Percentiles rank a stretch among this genome's conserved stretches.
phyloP scores from a whole-genome alignment of 2,329 filamentous ascomycete species.

The Xenosphaeropsis pyriputrescens region DNA sequence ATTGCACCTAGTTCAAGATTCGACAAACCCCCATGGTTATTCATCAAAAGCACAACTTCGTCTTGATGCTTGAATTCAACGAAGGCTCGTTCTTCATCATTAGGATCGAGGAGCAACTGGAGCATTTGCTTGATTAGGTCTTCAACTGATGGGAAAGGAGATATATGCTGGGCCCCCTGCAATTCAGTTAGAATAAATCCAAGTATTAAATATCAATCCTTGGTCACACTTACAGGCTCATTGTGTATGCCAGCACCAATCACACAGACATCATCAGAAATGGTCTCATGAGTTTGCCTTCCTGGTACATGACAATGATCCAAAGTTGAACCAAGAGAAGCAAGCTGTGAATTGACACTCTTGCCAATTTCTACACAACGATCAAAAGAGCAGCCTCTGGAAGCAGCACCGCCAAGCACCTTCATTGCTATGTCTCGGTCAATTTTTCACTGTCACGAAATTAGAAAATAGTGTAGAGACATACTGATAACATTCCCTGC shows the following conservation, averaged over 20 bases:
- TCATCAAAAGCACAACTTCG: conserved; percentile 11
- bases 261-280: conserved; percentile 20
- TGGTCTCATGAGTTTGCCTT: conserved; percentile 30
- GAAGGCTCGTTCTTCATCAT: conserved; percentile 31
- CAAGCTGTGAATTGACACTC: conserved; percentile 18
- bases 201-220: background rate
- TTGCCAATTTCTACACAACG: conserved; percentile 12
- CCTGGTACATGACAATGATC: conserved; percentile 38
- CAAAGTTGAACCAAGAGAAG: conserved; percentile 32
- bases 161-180: conserved; percentile 22
- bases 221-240: conserved; percentile 19
- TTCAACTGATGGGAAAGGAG: conserved; percentile 27
- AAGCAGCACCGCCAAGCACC: conserved; percentile 15
- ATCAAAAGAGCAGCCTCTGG: conserved; percentile 10
- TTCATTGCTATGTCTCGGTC: conserved; percentile 20
- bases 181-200: background rate
- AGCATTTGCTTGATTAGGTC: conserved; percentile 31
- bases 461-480: conserved; percentile 12
- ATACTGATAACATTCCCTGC: conserved; percentile 30
- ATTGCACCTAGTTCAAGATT: conserved; percentile 29
- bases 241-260: conserved; percentile 32
- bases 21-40: conserved; percentile 2
- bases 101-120: conserved; percentile 26
- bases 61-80: conserved; percentile 28
- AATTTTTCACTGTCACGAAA: background rate